Evolutionary conservation across 2,329 filamentous ascomycete species (phyloP).

Genomic region (Talaromyces funiculosus): DNA sequence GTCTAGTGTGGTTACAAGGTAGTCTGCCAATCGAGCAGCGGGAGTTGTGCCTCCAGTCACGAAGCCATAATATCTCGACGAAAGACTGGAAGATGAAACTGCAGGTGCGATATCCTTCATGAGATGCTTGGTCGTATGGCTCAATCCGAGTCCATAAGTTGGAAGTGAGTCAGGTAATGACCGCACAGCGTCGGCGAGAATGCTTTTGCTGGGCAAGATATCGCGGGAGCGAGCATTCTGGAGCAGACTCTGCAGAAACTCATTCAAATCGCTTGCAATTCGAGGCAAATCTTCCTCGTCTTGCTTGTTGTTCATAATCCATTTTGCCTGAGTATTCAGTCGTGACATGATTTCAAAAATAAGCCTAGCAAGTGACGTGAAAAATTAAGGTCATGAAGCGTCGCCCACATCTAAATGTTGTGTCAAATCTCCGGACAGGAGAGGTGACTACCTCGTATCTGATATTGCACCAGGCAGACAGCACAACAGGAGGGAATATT

Average conservation of each 20-base stretch:
- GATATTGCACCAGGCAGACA: too few species aligned
- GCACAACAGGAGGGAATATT: too few species aligned
- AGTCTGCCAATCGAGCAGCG: not conserved
- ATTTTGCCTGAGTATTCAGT: not conserved
- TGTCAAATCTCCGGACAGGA: too few species aligned
- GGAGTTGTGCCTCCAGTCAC: constrained; percentile 2
- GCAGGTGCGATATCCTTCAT: not conserved
- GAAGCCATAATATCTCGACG: not conserved
- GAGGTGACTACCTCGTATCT: too few species aligned
- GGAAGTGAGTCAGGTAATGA: not conserved
- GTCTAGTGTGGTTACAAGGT: constrained; percentile 1
- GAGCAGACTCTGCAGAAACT: not conserved
- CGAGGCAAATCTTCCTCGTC: not conserved
- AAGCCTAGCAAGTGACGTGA: not conserved
- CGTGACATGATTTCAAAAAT: constrained; percentile 1
- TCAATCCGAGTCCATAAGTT: not conserved
- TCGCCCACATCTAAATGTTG: too few species aligned
- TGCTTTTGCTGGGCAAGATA: not conserved
- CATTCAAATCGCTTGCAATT: not conserved
- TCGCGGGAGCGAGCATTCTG: constrained; percentile 4
- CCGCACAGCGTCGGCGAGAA: too few species aligned
- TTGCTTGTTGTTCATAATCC: constrained; percentile 4
- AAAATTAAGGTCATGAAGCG: too few species aligned
- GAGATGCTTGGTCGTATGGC: not conserved
- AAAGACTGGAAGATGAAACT: not conserved